Evolutionary conservation across 2,329 filamentous ascomycete genomes (phyloP).

Genomic region (Verticillium tricorpus): DNA sequence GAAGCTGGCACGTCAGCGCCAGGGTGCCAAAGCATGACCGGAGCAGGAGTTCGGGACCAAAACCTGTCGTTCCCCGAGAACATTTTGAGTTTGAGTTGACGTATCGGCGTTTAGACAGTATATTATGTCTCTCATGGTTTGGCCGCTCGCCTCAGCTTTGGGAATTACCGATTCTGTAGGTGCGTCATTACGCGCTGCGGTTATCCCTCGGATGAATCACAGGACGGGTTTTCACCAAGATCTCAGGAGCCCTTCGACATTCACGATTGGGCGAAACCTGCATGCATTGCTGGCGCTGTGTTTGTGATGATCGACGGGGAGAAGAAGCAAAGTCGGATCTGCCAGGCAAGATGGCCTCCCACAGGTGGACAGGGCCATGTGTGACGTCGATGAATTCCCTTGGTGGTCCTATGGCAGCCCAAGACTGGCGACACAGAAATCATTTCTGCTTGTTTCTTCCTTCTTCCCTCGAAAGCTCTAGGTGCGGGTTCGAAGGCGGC

Average conservation of each 20-base stretch:
- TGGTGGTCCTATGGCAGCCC: background rate
- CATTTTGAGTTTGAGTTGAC: too few relatives aligned
- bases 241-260: too few relatives aligned
- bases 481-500: background rate
- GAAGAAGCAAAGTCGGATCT: background rate
- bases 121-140: too few relatives aligned
- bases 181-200: too few relatives aligned
- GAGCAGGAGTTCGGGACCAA: too few relatives aligned
- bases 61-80: too few relatives aligned
- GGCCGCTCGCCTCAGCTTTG: too few relatives aligned
- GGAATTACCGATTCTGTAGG: too few relatives aligned
- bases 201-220: too few relatives aligned
- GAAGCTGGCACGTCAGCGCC: background rate
- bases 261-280: too few relatives aligned
- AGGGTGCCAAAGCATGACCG: background rate
- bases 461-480: background rate
- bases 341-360: background rate
- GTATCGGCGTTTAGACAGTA: too few relatives aligned
- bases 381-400: background rate
- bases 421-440: background rate
- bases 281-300: background rate
- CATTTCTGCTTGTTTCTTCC: background rate
- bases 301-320: background rate
- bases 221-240: too few relatives aligned
- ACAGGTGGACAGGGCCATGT: background rate